Evolutionary conservation across 169 alveolate species (phyloP).

Genomic region (Cryptosporidium baileyi): DNA sequence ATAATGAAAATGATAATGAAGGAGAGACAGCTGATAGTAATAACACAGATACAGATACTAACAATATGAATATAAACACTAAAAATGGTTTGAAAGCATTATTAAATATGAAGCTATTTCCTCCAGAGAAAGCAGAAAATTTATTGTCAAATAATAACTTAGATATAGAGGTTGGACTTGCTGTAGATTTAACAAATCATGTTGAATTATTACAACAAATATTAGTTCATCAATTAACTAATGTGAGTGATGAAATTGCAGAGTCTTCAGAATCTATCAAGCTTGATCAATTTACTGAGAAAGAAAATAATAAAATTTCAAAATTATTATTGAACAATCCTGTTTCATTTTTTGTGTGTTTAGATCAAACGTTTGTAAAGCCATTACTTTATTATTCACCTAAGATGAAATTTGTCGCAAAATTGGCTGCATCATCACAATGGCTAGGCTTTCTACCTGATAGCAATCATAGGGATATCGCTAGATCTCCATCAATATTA

Average conservation of each 20-base stretch:
- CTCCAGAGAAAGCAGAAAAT: slow-evolving; percentile 21
- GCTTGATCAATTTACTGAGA: slow-evolving; percentile 30
- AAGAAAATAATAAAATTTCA: slow-evolving; percentile 20
- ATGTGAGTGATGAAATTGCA: slow-evolving; percentile 3
- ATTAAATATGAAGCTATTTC: background rate
- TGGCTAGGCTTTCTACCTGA: slow-evolving; percentile 68
- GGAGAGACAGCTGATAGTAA: background rate
- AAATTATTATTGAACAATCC: slow-evolving; percentile 17
- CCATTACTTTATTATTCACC: slow-evolving; percentile 40
- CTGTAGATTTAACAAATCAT: slow-evolving; percentile 51
- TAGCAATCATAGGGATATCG: slow-evolving; percentile 54
- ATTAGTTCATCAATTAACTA: slow-evolving; percentile 45
- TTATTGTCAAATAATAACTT: background rate
- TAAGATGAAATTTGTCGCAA: slow-evolving; percentile 55
- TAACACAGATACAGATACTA: background rate
- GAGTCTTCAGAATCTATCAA: background rate
- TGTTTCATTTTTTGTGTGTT: slow-evolving; percentile 60
- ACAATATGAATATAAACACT: background rate
- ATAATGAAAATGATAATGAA: background rate
- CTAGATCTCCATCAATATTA: slow-evolving; percentile 59
- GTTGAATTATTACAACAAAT: slow-evolving; percentile 42
- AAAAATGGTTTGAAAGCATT: background rate
- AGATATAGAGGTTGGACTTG: slow-evolving; percentile 29
- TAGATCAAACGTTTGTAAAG: slow-evolving; percentile 52
- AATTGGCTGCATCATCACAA: slow-evolving; percentile 63